Evolutionary conservation across 2,329 filamentous ascomycete genomes (phyloP), one percentile per base, ranked within the genome.

Genomic region (Cordyceps farinosa): DNA sequence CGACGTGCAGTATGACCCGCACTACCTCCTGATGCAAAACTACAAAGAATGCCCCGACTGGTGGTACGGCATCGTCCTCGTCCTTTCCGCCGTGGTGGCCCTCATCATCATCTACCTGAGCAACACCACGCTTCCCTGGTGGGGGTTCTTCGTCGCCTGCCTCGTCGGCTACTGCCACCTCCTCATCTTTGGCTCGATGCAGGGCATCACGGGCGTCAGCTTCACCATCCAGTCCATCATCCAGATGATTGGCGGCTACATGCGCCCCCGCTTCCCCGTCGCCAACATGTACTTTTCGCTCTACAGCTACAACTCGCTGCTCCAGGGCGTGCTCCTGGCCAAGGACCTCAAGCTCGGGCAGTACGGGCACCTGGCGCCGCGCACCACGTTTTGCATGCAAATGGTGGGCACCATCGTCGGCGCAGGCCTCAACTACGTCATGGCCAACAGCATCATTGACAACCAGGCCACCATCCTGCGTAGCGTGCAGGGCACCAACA

Each of bases 191-290:
- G 78, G 76, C 5, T 73, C 76, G 1, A 69, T 75, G 66, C 67
- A 69, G 45, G 77, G 73, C 13, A 68, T 78, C 47, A 74, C 75
- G 0, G 77, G 78, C 1, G 79, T 80, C 66, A 69, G 74, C 30
- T 75, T 77, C 66, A 74, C 72, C 64, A 68, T 76, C 30, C 74
- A 79, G 63, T 73, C 74, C 6, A 61, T 75, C 53, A 73, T 76
- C 10, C 79, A 83, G 68, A 79, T 82, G 75, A 69, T 84, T 29
- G 80, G 75, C 3, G 81, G 79, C 27, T 79, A 82, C 40, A 71
- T 84, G 62, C 74, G 77, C 59, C 80, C 75, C 0, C 71, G 74
- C 1, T 71, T 69, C 44, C 77, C 73, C 1, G 66, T 80, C 5
- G 76, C 76, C 9, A 79, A 80, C 64, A 76, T 80, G 71, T 79